A percentile compares a stretch with the other conserved stretches of the same genome.
Conservation (phyloP, 176 grass and related monocot species). For the Cymbopogon citratus region DNA sequence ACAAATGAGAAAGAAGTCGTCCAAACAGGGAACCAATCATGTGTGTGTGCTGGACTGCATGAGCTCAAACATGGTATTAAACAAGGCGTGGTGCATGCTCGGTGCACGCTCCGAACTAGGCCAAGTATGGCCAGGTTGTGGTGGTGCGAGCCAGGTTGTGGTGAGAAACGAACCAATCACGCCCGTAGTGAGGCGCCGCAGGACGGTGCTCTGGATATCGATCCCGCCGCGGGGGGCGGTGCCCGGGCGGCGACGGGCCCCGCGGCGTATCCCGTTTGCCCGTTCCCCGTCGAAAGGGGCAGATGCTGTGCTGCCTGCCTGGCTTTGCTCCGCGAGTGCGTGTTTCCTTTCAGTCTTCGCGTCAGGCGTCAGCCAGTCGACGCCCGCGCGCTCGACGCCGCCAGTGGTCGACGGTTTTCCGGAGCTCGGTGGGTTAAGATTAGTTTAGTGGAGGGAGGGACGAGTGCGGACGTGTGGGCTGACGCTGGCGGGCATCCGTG, state of each 20-base stretch:
- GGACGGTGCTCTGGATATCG: background rate
- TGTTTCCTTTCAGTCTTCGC: background rate
- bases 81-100: too few relatives aligned
- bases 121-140: too few relatives aligned
- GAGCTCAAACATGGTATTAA: too few relatives aligned
- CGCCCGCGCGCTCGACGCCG: background rate
- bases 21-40: too few relatives aligned
- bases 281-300: constrained; percentile 20
- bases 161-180: too few relatives aligned
- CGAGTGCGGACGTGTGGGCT: background rate
- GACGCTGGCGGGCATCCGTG: background rate
- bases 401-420: constrained; percentile 1
- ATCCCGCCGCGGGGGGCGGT: background rate
- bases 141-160: too few relatives aligned
- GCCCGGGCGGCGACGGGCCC: background rate
- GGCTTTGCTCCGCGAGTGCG: background rate
- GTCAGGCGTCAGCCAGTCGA: background rate
- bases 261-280: background rate
- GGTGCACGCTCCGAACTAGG: too few relatives aligned
- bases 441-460: background rate
- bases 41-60: too few relatives aligned
- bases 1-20: too few relatives aligned
- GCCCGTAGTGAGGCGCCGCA: background rate
- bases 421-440: background rate
- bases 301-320: background rate